These are phyloP conservation scores for Cardamine occulta DNA, from an alignment of 345 rosid species.

Conservation along the genomic window DNA sequence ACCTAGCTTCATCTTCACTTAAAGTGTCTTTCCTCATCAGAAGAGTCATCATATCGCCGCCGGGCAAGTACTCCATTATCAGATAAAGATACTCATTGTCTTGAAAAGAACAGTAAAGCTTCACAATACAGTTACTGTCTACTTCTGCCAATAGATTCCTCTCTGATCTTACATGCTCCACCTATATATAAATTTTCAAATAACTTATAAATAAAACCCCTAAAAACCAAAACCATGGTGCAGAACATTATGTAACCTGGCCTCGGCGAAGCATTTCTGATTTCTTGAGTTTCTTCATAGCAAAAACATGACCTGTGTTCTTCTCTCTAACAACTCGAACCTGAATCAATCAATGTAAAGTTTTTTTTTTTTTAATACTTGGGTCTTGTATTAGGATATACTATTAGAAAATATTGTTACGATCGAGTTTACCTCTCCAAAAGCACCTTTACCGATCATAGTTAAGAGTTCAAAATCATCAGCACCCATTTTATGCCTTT, in stretches of 20 bases:
- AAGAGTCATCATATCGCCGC: slow-evolving; percentile 98
- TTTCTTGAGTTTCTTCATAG: slow-evolving; percentile 89
- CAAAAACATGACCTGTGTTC: slow-evolving; percentile 81
- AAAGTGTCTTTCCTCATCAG: slow-evolving; percentile 94
- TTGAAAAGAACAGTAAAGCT: slow-evolving; percentile 91
- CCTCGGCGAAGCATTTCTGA: slow-evolving; percentile 97
- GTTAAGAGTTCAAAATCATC: slow-evolving; percentile 89
- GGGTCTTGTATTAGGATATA: no score
- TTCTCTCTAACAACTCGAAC: slow-evolving; percentile 86
- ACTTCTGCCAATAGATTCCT: slow-evolving; percentile 96
- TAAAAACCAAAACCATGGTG: neutral
- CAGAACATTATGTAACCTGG: slow-evolving; percentile 52
- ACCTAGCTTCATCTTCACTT: slow-evolving; percentile 85
- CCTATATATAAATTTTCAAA: slow-evolving; percentile 49
- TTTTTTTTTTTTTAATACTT: no score
- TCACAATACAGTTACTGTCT: slow-evolving; percentile 96
- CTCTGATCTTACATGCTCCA: slow-evolving; percentile 94
- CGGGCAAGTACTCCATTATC: slow-evolving; percentile 96
- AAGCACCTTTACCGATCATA: slow-evolving; percentile 83
- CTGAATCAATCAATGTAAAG: no score
- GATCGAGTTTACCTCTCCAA: slow-evolving; percentile 53
- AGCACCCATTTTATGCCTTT: slow-evolving; percentile 90
- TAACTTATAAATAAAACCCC: neutral
- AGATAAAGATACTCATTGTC: slow-evolving; percentile 89
- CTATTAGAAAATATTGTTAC: no score